Conservation (phyloP, 176 grass and related monocot species). For the Aechmea fasciata region DNA sequence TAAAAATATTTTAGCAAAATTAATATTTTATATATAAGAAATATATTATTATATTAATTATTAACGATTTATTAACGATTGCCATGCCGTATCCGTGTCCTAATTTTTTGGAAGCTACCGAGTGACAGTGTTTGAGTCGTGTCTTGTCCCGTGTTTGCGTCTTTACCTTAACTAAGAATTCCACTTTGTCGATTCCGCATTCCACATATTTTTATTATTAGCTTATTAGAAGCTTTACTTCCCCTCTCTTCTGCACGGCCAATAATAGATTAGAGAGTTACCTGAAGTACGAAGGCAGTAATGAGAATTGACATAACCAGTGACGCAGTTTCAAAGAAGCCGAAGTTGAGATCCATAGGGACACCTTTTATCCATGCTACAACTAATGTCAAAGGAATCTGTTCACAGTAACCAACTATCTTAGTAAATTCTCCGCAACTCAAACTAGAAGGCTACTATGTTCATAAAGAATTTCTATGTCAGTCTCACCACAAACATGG, state of each 20-base stretch:
- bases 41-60: too few species aligned
- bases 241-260: not conserved
- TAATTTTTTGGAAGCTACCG: too few species aligned
- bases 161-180: too few species aligned
- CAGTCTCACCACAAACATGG: slow-evolving; percentile 70
- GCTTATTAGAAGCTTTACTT: not conserved
- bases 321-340: not conserved
- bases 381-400: slow-evolving; percentile 1
- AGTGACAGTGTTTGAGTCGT: too few species aligned
- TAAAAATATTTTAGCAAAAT: too few species aligned
- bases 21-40: too few species aligned
- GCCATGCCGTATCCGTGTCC: too few species aligned
- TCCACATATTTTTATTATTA: too few species aligned
- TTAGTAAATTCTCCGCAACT: not conserved
- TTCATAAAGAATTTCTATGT: not conserved
- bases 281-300: slow-evolving; percentile 2
- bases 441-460: not conserved
- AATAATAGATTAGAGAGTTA: not conserved
- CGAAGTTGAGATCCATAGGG: slow-evolving; percentile 12
- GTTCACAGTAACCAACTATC: not conserved
- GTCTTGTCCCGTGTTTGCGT: too few species aligned
- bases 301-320: not conserved
- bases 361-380: slow-evolving; percentile 15
- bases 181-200: too few species aligned
- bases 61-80: too few species aligned